A percentile compares a stretch with the other conserved stretches of the same genome.
These are phyloP conservation scores for Yarrowia sp. DNA, from an alignment of 805 yeast species.

Conservation along the genomic window DNA sequence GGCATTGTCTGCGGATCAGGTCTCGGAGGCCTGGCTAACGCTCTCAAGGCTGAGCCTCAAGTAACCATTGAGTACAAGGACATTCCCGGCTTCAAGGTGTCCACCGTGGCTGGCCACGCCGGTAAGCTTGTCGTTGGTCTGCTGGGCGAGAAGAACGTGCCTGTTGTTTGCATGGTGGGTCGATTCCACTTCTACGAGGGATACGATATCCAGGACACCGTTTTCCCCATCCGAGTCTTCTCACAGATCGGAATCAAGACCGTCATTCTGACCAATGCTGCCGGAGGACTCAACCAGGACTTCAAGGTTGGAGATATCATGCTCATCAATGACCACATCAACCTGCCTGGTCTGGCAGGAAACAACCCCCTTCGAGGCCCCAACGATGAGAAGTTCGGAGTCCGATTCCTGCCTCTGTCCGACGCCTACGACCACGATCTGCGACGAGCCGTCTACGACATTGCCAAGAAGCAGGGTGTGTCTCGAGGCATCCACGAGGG, in stretches of 20 bases:
- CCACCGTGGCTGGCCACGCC: constrained; percentile 91
- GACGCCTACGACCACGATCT: constrained; percentile 86
- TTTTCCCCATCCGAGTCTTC: constrained; percentile 84
- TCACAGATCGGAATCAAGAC: constrained; percentile 64
- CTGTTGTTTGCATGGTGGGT: constrained; percentile 93
- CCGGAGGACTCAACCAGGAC: constrained; percentile 79
- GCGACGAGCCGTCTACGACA: constrained; percentile 64
- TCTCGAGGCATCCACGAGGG: constrained; percentile 82
- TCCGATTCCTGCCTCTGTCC: constrained; percentile 84
- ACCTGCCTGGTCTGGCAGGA: constrained; percentile 90
- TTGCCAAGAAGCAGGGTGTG: constrained; percentile 59
- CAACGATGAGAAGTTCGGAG: constrained; percentile 79
- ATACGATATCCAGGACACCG: constrained; percentile 77
- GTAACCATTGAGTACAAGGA: constrained; percentile 65
- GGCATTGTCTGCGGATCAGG: constrained; percentile 96
- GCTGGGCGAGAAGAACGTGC: constrained; percentile 70
- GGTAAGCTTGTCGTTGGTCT: constrained; percentile 82
- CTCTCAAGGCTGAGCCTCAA: constrained; percentile 51
- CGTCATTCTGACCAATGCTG: constrained; percentile 86
- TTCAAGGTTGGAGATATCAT: constrained; percentile 87
- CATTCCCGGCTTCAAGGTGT: constrained; percentile 80
- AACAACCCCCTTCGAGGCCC: constrained; percentile 87
- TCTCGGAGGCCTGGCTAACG: constrained; percentile 79
- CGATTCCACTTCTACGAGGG: constrained; percentile 87
- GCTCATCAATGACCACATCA: constrained; percentile 88